phyloP scores from a whole-genome alignment of 2,329 filamentous ascomycete genomes.

The Thielaviopsis ethacetica region DNA sequence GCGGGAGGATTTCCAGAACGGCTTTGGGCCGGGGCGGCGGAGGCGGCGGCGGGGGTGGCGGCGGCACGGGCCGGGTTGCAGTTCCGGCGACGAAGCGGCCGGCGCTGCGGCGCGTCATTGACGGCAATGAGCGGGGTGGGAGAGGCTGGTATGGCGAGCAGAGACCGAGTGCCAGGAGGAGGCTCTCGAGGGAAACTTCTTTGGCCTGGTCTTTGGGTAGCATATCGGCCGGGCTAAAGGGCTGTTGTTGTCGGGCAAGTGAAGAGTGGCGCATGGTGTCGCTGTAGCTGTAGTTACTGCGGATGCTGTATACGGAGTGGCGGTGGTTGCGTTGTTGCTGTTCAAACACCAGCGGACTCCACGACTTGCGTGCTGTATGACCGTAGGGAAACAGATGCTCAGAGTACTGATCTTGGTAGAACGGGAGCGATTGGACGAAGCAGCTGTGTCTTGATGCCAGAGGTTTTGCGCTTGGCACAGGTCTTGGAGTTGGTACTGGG shows the following conservation, averaged over 20 bases:
- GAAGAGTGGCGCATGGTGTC: not conserved
- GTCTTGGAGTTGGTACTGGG: too few relatives aligned
- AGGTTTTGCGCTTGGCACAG: not conserved
- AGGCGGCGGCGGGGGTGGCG: not conserved
- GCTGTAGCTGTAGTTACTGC: not conserved
- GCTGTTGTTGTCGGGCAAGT: not conserved
- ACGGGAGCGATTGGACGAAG: not conserved
- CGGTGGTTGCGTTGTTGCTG: not conserved
- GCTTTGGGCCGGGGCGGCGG: not conserved
- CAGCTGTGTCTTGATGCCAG: not conserved
- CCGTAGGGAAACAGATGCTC: not conserved
- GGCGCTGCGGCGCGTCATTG: constrained; percentile 2
- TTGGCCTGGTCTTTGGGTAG: not conserved
- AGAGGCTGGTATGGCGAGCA: not conserved
- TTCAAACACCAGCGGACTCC: not conserved
- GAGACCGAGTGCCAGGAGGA: not conserved
- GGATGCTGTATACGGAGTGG: too few relatives aligned
- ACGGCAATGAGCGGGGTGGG: not conserved
- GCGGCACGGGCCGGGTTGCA: not conserved
- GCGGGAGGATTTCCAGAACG: not conserved
- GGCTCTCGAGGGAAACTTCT: not conserved
- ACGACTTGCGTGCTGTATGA: not conserved
- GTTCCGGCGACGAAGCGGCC: constrained; percentile 1
- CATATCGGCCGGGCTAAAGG: not conserved
- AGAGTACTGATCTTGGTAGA: not conserved